Conservation (phyloP, 257 asterid species). For the Echites panduratus region DNA sequence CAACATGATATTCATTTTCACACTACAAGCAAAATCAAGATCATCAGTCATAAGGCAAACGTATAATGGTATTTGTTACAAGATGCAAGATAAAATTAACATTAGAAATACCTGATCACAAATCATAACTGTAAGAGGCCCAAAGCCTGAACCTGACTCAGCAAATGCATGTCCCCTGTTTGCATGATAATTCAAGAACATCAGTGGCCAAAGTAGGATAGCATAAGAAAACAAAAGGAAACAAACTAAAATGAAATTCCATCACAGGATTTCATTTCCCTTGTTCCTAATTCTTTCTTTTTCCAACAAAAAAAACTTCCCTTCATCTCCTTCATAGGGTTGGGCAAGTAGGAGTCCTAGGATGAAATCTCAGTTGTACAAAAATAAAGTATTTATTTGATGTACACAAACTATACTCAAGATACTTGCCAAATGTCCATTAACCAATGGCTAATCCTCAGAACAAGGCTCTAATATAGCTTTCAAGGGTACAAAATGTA, state of each 20-base stretch:
- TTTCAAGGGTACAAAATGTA: constrained; percentile 10
- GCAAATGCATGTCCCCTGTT: constrained; percentile 70
- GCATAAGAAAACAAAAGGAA: neutral
- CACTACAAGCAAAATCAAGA: constrained; percentile 44
- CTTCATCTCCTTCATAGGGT: neutral
- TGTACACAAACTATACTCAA: neutral
- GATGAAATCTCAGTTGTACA: neutral
- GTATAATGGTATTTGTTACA: neutral
- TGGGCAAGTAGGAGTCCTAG: neutral
- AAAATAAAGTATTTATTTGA: neutral
- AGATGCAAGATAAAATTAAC: neutral
- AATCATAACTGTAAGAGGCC: constrained; percentile 65
- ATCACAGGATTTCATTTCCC: neutral
- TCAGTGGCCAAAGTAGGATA: neutral
- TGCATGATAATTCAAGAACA: constrained; percentile 14
- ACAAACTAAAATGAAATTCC: neutral
- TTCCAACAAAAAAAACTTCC: neutral
- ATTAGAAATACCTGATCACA: constrained; percentile 72
- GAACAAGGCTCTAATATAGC: constrained; percentile 11
- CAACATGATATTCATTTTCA: constrained; percentile 85
- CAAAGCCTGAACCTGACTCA: constrained; percentile 46
- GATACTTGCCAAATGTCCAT: too few relatives aligned
- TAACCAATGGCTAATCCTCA: neutral
- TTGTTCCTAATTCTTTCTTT: neutral
- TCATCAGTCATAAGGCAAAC: neutral